A percentile compares a stretch with the other conserved stretches of the same genome.
phyloP scores from a whole-genome alignment of 805 yeast genomes.

The Groenewaldozyma tartarivorans region DNA sequence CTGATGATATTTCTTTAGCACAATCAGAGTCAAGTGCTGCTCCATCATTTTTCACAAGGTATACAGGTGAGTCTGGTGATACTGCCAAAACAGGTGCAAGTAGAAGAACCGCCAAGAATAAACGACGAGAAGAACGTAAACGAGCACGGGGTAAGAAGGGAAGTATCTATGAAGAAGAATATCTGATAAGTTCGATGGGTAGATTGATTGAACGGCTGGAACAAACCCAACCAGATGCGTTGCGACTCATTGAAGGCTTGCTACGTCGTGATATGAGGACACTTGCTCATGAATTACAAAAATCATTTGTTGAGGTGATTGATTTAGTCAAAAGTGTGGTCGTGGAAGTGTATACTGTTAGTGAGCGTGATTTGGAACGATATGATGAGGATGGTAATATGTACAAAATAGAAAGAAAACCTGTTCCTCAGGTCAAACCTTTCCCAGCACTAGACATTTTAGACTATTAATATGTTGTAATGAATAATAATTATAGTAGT shows the following conservation, averaged over 20 bases:
- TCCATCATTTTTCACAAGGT: slow-evolving; percentile 88
- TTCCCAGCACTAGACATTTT: slow-evolving; percentile 28
- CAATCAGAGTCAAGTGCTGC: slow-evolving; percentile 89
- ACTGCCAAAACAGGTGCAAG: slow-evolving; percentile 97
- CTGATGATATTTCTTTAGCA: slow-evolving; percentile 91
- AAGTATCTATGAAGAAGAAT: slow-evolving; percentile 94
- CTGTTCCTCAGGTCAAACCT: slow-evolving; percentile 54
- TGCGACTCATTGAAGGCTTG: slow-evolving; percentile 63
- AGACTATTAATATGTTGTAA: slow-evolving; percentile 7
- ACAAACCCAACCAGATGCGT: slow-evolving; percentile 66
- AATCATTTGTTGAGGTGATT: slow-evolving; percentile 49
- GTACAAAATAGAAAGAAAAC: slow-evolving; percentile 67
- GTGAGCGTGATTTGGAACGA: slow-evolving; percentile 82
- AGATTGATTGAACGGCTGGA: slow-evolving; percentile 76
- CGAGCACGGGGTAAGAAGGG: slow-evolving; percentile 97
- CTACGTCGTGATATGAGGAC: slow-evolving; percentile 61
- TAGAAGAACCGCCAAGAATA: slow-evolving; percentile 82
- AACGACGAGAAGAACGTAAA: slow-evolving; percentile 91
- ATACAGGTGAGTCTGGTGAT: slow-evolving; percentile 92
- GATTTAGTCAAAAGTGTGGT: slow-evolving; percentile 49
- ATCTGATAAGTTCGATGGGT: slow-evolving; percentile 77
- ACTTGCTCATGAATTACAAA: slow-evolving; percentile 77
- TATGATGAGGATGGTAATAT: slow-evolving; percentile 81
- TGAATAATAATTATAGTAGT: neutral
- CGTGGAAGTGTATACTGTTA: slow-evolving; percentile 68